phyloP scores from a whole-genome alignment of 352 stramenopile species.

The Globisporangium carolinianum region DNA sequence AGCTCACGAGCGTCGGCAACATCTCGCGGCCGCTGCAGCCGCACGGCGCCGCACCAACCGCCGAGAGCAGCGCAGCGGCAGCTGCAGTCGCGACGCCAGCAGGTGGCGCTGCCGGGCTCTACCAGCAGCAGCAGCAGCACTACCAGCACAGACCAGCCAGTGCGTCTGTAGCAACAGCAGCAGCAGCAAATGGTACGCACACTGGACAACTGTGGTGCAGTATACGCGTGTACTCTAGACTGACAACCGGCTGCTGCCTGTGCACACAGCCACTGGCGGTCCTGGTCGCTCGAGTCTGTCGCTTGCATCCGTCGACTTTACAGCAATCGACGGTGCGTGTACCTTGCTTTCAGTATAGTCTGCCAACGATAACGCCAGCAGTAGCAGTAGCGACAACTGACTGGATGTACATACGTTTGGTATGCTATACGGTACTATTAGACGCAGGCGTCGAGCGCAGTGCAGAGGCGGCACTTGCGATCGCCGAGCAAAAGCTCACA shows the following conservation, averaged over 20 bases:
- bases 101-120: neutral
- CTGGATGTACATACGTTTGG: neutral
- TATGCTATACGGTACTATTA: neutral
- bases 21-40: slow-evolving; percentile 54
- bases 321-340: slow-evolving; percentile 9
- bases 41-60: slow-evolving; percentile 7
- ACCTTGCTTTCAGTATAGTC: neutral
- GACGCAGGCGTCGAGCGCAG: slow-evolving; percentile 12
- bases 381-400: too few relatives aligned
- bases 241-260: neutral
- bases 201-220: too few relatives aligned
- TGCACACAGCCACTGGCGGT: neutral
- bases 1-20: slow-evolving; percentile 64
- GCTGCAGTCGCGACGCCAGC: neutral
- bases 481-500: slow-evolving; percentile 58
- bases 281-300: slow-evolving; percentile 27
- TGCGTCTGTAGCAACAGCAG: neutral
- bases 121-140: neutral
- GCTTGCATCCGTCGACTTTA: slow-evolving; percentile 27
- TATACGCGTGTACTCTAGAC: too few relatives aligned
- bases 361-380: too few relatives aligned
- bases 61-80: slow-evolving; percentile 1
- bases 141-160: neutral
- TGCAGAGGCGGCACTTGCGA: slow-evolving; percentile 46
- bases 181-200: neutral